Evolutionary conservation across 2,329 filamentous ascomycete species (phyloP).

Genomic region (Madurella mycetomatis): DNA sequence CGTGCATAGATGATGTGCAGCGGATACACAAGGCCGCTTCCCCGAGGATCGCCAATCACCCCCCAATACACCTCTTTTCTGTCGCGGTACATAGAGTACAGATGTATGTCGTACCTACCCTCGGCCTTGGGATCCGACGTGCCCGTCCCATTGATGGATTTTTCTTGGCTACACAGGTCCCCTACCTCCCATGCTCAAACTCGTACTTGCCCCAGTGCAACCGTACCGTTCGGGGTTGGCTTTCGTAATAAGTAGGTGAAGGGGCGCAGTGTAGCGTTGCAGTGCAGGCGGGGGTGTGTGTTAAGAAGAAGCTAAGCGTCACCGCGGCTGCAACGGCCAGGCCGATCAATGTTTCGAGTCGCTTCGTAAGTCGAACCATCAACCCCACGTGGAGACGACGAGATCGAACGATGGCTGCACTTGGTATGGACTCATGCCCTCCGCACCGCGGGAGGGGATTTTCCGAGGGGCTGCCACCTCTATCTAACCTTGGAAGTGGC

Average conservation of each 20-base stretch:
- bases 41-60: background rate
- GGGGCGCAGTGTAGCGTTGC: background rate
- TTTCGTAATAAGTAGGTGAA: background rate
- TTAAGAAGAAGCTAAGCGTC: background rate
- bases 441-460: too few species aligned
- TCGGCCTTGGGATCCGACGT: background rate
- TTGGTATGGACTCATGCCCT: background rate
- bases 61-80: background rate
- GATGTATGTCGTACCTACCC: background rate
- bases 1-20: constrained; percentile 12
- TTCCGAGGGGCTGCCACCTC: too few species aligned
- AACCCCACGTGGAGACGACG: constrained; percentile 9
- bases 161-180: too few species aligned
- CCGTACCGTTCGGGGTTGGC: background rate
- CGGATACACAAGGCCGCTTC: constrained; percentile 8
- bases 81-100: constrained; percentile 3
- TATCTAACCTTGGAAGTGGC: too few species aligned
- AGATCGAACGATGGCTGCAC: constrained; percentile 10
- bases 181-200: too few species aligned
- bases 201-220: background rate
- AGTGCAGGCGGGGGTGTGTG: background rate
- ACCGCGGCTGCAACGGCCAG: background rate
- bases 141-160: background rate
- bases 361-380: constrained; percentile 10
- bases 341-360: background rate